Base-by-base conservation (phyloP, 768 basidiomycete genomes). In the Pleurotus salmoneostramineus region DNA sequence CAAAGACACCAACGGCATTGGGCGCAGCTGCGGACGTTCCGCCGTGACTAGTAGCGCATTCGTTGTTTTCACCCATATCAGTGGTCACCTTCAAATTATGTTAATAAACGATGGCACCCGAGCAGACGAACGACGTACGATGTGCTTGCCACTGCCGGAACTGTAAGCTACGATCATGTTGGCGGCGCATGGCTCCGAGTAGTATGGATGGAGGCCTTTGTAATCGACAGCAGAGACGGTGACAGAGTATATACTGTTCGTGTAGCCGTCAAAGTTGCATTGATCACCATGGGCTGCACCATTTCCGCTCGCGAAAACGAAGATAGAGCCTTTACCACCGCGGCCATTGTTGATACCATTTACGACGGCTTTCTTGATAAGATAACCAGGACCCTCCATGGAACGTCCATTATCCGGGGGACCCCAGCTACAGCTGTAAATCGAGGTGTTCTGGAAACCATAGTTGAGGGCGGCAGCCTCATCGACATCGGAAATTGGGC, bases 201-300 rank as follows among this genome's bases (percentile, higher is more conserved):
- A 98, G 68, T 91, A 93, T 11, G 97, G 97, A 67, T 97, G 97
- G 34, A 95, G 72, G 12, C 95, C 96, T 68, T 92, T 91, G 69
- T 88, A 85, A 66, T 98, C 97, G 59, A 98, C 80, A 0, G 97
- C 93, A n/a, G 94, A 88, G 32, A 99, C 93, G 0, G 97, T 99
- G 44, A 99, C 85, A 5, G 91, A 93, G 72, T 93, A 98, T 58
- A 98, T 95, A 65, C 90, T 93, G 69, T 99, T 99, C 10, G 97
- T 99, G 70, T 99, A 99, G 5, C 97, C 97, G 64, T 98, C 96
- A 67, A 99, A 98, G 70, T 99, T 99, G 77, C 97, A 99, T 70
- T 98, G 96, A 67, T 99, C 97, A 14, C 90, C 93, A 56, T 82
- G 80, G 6, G 81, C 82, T 33, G 93, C 97, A 6, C 97, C 97